Evolutionary conservation across 176 grass and related monocot species (phyloP), one percentile per base, ranked within the genome.

Genomic region (Rhynchospora pubera): DNA sequence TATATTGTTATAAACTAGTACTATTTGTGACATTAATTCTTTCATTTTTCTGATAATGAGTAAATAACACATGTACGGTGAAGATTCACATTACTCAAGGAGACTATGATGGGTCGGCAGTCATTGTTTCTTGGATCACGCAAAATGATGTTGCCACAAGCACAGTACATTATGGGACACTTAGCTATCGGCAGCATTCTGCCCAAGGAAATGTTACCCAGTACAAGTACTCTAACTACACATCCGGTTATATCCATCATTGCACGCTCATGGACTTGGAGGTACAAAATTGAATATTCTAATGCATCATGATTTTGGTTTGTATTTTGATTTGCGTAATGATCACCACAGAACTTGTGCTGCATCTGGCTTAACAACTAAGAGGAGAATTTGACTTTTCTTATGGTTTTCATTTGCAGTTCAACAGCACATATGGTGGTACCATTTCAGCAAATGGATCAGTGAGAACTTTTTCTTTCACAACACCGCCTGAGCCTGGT

Each of bases 161-260:
- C 85, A 97, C 83, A 12, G 89, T 91, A 1, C 26, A 19, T 62
- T 97, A 88, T 73, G 91, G 93, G 9, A 24, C 28, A 15, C 26
- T 84, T 42, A 88, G 64, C 74, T 83, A 80, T 12, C 58, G 61
- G 62, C 55, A 77, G 9, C 32, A 11, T n/a, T 62, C 4, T 73
- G 93, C 88, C 0, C 7, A 71, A 16, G 93, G 67, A 32, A 55
- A 15, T 0, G 78, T 83, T 67, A 88, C 86, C 19, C 91, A 87
- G 42, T 97, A 93, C 79, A 72, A 46, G 26, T 97, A 82, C 87
- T 85, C 52, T 82, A 93, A 89, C 87, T 97, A 97, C 83, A 97
- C 93, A 1, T 97, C 93, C 9, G 93, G 93, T 0, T 97, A 91
- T 87, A 97, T 97, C 85, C 93, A 97, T 83, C 90, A 93, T 51